Percentiles rank a stretch among this genome's conserved stretches.
Evolutionary conservation across 73 alveolate genomes (phyloP).

Genomic region (Diophrys sp.): DNA sequence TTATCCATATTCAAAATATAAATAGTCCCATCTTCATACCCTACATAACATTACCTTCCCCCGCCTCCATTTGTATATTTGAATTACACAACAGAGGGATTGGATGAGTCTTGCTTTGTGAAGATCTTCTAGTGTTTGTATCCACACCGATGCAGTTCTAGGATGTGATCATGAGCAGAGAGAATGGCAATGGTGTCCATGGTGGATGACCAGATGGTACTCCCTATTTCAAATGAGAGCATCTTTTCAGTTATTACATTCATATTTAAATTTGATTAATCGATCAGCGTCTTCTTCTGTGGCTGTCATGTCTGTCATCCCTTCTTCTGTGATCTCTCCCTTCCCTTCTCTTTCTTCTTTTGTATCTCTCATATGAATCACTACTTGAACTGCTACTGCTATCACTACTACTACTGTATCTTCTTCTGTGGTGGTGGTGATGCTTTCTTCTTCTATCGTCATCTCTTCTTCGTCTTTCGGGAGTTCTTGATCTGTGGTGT

Average conservation of each 20-base stretch:
- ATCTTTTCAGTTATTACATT: neutral
- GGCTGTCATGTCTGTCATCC: too few species aligned
- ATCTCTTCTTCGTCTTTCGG: too few species aligned
- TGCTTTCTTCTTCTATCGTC: too few species aligned
- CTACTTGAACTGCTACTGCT: too few species aligned
- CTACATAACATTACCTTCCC: neutral
- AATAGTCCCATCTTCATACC: neutral
- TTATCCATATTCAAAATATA: neutral
- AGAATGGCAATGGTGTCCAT: neutral
- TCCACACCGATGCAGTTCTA: neutral
- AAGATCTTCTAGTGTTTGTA: neutral
- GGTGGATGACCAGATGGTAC: neutral
- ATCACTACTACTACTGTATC: too few species aligned
- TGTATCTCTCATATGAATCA: too few species aligned
- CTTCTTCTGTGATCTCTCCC: too few species aligned
- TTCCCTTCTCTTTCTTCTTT: too few species aligned
- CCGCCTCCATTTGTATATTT: neutral
- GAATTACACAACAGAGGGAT: neutral
- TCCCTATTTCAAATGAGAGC: neutral
- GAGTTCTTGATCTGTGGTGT: too few species aligned
- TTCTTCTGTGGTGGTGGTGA: too few species aligned
- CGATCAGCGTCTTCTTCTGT: too few species aligned
- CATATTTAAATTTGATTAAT: too few species aligned
- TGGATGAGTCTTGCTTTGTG: neutral
- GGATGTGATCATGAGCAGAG: neutral